A percentile compares a stretch with the other conserved stretches of the same genome.
Evolutionary conservation across 768 basidiomycete genomes (phyloP).

Genomic region (Boletus bicolor): DNA sequence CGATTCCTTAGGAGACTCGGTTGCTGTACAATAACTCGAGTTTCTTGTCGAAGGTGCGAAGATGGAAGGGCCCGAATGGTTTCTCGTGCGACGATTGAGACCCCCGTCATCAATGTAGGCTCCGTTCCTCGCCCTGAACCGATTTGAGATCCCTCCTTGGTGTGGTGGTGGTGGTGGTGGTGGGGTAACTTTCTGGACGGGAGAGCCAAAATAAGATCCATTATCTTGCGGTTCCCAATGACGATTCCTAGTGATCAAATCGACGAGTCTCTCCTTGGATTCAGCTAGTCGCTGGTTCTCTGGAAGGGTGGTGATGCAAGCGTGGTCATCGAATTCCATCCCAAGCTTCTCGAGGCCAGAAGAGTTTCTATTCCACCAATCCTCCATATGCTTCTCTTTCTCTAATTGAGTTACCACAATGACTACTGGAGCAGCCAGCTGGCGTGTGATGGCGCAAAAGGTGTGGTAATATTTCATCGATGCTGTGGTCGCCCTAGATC

Average conservation of each 20-base stretch:
- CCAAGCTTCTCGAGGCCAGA: conserved; percentile 16
- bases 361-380: conserved; percentile 34
- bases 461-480: conserved; percentile 31
- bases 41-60: neutral
- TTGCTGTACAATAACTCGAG: conserved; percentile 8
- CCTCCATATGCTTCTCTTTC: conserved; percentile 22
- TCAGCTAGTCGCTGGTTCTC: conserved; percentile 4
- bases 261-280: conserved; percentile 14
- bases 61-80: neutral
- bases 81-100: neutral
- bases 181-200: neutral
- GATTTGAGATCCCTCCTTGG: neutral
- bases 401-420: conserved; percentile 39
- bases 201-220: conserved; percentile 15
- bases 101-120: neutral
- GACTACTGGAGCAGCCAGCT: conserved; percentile 34
- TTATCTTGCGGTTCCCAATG: conserved; percentile 4
- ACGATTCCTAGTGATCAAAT: conserved; percentile 9
- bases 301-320: conserved; percentile 35
- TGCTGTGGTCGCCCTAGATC: conserved; percentile 31
- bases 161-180: neutral
- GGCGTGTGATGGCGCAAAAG: conserved; percentile 37
- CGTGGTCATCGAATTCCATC: conserved; percentile 37
- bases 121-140: neutral
- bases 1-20: conserved; percentile 9